Evolutionary conservation across 2,329 filamentous ascomycete species (phyloP).

Genomic region (Arthrobotrys megalospora): DNA sequence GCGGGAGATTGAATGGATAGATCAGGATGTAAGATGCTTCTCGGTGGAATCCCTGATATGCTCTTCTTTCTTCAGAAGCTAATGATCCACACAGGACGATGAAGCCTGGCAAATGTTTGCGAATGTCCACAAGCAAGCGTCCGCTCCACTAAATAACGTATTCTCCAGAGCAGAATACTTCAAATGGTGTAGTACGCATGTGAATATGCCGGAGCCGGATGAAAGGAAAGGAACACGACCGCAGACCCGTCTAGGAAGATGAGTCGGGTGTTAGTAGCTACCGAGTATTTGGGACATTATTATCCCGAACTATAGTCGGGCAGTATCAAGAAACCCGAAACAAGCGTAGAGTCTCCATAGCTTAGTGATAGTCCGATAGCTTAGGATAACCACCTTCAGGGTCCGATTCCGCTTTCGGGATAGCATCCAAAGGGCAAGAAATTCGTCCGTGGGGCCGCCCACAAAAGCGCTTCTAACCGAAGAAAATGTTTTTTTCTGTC

Average conservation of each 20-base stretch:
- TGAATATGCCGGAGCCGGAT: slow-evolving; percentile 18
- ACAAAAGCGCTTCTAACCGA: slow-evolving; percentile 56
- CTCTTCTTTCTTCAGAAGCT: background rate
- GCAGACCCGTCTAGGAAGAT: slow-evolving; percentile 18
- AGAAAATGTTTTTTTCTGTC: slow-evolving; percentile 25
- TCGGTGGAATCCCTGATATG: background rate
- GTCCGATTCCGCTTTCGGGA: slow-evolving; percentile 9
- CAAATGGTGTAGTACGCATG: slow-evolving; percentile 45
- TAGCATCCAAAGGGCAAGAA: slow-evolving; percentile 30
- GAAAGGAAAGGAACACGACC: slow-evolving; percentile 32
- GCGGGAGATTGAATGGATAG: slow-evolving; percentile 83
- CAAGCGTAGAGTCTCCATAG: background rate
- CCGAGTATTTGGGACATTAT: background rate
- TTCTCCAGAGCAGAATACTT: slow-evolving; percentile 49
- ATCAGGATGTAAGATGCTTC: slow-evolving; percentile 75
- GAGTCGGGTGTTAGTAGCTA: background rate
- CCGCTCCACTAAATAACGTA: slow-evolving; percentile 41
- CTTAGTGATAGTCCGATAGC: background rate
- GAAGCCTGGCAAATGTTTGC: slow-evolving; percentile 59
- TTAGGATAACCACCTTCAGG: background rate
- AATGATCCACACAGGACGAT: slow-evolving; percentile 36
- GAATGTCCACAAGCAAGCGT: slow-evolving; percentile 49
- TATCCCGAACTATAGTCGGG: background rate
- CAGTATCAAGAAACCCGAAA: background rate
- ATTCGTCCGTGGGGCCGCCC: slow-evolving; percentile 6